Base-by-base conservation (phyloP, 2,329 filamentous ascomycete genomes). In the Penicillium sp. region DNA sequence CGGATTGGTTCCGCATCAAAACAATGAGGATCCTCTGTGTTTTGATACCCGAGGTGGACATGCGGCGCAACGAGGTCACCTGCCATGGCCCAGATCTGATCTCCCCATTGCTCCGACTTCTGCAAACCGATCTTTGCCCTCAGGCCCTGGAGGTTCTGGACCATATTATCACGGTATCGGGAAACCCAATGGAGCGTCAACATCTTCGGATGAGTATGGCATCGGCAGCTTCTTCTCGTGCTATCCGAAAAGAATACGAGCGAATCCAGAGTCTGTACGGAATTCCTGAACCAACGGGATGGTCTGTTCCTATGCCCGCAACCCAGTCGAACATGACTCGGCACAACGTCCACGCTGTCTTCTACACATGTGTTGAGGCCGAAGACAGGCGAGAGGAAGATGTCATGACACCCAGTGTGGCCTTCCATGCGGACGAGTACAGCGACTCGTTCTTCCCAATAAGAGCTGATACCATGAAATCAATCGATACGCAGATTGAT, bases 181-280 rank as follows among this genome's bases (percentile, higher is more conserved):
- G 90, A 5, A 91, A 89, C 31, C 89, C 93, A 1, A 91, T 96
- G 82, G 94, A 97, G 73, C 91, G 90, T 65, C 91, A 97, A 65
- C 91, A 97, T 69, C 78, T 99, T 56, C 86, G 94, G 37, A 99
- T 99, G 95, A 97, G 93, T 73, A 97, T 99, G 91, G 92, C 91
- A 5, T 88, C 90, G 12, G 69, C 75, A 10, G 87, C 89, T 1
- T 91, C 91, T 2, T 94, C 91, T 0, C 88, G 89, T 64, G 86
- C 88, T 0, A 88, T 94, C 47, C 87, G 90, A 46, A 97, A 97
- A 70, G 92, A 97, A 74, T 97, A 96, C 65, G 93, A 96, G 69
- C 87, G 90, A 22, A 96, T 91, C 0, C 89, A 96, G 71, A 97
- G 91, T 67, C 77, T 99, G 33, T 99, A 97, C 71, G 95, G 95